phyloP scores from a whole-genome alignment of 2,329 filamentous ascomycete species.

The Pseudogymnoascus sp. region DNA sequence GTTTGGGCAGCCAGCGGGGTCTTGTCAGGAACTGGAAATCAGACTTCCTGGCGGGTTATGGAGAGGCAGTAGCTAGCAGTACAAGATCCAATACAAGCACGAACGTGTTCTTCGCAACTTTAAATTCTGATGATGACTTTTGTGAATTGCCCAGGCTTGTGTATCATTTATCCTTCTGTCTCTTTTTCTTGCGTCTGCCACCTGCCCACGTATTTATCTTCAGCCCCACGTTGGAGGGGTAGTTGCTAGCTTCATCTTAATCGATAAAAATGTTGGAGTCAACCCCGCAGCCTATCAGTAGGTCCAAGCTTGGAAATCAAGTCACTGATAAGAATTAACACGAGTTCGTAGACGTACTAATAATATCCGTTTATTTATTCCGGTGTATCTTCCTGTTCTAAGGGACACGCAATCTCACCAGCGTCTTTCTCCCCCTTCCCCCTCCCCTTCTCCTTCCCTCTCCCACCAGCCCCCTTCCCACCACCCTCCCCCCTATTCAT shows the following conservation, averaged over 20 bases:
- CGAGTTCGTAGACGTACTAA: background rate
- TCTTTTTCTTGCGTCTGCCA: background rate
- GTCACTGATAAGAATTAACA: background rate
- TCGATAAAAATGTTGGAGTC: background rate
- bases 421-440: background rate
- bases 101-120: conserved; percentile 17
- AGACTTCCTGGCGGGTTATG: conserved; percentile 13
- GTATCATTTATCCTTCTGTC: background rate
- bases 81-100: conserved; percentile 20
- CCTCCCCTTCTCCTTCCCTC: background rate
- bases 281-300: background rate
- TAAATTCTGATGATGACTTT: conserved; percentile 14
- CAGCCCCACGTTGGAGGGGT: background rate
- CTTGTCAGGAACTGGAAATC: conserved; percentile 1
- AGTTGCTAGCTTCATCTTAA: background rate
- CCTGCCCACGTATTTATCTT: background rate
- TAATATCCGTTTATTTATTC: background rate
- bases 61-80: conserved; percentile 23
- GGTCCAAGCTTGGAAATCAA: background rate
- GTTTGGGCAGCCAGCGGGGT: background rate
- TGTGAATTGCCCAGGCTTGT: background rate
- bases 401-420: background rate
- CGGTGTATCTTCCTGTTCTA: background rate
- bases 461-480: conserved; percentile 11
- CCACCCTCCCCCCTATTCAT: conserved; percentile 25